Evolutionary conservation across 257 asterid genomes (phyloP).

Genomic region (Solanum piurae): DNA sequence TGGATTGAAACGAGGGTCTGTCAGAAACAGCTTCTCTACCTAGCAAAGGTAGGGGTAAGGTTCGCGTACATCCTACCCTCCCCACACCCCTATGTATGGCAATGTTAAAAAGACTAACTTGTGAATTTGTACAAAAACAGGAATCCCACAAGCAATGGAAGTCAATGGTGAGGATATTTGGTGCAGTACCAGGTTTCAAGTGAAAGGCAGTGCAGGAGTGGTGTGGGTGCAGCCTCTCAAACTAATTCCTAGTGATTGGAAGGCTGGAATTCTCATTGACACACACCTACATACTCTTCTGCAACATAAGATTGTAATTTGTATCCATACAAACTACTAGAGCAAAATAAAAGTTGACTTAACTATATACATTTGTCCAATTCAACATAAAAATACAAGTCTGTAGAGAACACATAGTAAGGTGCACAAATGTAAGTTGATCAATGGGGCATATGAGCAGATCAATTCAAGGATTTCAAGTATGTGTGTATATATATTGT

Average conservation of each 20-base stretch:
- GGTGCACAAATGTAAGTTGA: neutral
- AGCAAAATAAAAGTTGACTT: neutral
- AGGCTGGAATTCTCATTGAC: constrained; percentile 6
- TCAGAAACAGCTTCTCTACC: neutral
- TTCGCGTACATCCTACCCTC: neutral
- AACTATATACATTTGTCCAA: neutral
- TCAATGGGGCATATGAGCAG: neutral
- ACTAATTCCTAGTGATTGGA: constrained; percentile 6
- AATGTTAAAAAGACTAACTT: neutral
- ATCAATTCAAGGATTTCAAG: neutral
- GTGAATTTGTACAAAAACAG: neutral
- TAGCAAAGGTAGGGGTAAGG: neutral
- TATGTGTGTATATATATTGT: neutral
- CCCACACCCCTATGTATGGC: neutral
- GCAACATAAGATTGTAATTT: neutral
- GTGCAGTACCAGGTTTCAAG: constrained; percentile 9
- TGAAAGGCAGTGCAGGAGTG: constrained; percentile 1
- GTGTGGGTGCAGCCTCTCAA: constrained; percentile 1
- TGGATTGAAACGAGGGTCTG: neutral
- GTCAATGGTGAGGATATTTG: constrained; percentile 1
- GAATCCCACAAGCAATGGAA: constrained; percentile 1
- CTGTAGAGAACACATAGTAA: neutral
- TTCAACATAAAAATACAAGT: neutral
- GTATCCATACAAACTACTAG: neutral
- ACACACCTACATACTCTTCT: neutral